Conservation (phyloP, 2,329 filamentous ascomycete genomes). For the Colletotrichum sp. region DNA sequence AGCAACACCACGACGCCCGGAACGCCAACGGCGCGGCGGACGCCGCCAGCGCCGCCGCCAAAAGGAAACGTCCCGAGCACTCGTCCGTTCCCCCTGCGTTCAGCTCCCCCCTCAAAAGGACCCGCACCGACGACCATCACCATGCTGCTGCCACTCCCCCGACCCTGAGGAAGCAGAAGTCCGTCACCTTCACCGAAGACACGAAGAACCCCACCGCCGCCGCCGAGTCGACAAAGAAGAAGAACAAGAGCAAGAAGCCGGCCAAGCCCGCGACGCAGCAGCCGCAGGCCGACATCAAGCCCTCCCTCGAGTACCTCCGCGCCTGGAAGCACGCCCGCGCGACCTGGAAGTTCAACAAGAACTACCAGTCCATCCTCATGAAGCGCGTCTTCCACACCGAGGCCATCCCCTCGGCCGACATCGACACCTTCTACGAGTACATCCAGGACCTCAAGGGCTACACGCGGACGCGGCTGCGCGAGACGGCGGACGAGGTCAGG, state of each 20-base stretch:
- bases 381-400: slow-evolving; percentile 80
- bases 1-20: slow-evolving; percentile 21
- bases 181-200: slow-evolving; percentile 53
- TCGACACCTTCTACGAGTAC: slow-evolving; percentile 75
- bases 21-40: slow-evolving; percentile 8
- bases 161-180: slow-evolving; percentile 42
- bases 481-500: slow-evolving; percentile 67
- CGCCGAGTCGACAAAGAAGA: slow-evolving; percentile 26
- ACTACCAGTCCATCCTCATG: slow-evolving; percentile 82
- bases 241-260: slow-evolving; percentile 36
- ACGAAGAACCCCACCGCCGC: slow-evolving; percentile 34
- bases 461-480: slow-evolving; percentile 70
- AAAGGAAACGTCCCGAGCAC: slow-evolving; percentile 24
- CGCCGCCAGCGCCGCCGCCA: slow-evolving; percentile 22
- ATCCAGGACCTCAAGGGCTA: slow-evolving; percentile 79
- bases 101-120: slow-evolving; percentile 33
- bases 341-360: slow-evolving; percentile 96
- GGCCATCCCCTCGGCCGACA: slow-evolving; percentile 72
- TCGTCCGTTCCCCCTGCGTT: slow-evolving; percentile 17
- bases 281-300: slow-evolving; percentile 52
- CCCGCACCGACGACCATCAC: slow-evolving; percentile 20
- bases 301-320: slow-evolving; percentile 77
- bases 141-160: slow-evolving; percentile 15
- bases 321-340: slow-evolving; percentile 74
- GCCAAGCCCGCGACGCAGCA: slow-evolving; percentile 43